Evolutionary conservation across 306 rosid genomes (phyloP), one percentile per base, ranked within the genome.

Genomic region (Acacia acuminata): DNA sequence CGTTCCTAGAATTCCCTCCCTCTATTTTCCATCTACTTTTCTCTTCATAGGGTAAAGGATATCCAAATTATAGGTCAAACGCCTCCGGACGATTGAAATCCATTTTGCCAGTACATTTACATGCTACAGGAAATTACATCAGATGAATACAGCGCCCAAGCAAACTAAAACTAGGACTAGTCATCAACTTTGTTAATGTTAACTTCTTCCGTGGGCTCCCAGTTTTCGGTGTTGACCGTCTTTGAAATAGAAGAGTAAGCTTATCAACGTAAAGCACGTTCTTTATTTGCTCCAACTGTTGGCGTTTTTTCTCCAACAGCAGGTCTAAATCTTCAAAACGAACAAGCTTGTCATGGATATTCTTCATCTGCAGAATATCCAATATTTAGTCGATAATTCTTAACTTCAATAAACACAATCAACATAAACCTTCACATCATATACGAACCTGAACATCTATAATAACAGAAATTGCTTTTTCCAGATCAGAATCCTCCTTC

Each of bases 251-350:
- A 75, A 90, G 92, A 42, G 87, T 82, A 48, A 94, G 96, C 88
- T 90, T 93, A 81, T 96, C 97, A 81, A 88, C 88, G 84, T 90
- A 94, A 63, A 92, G 86, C 92, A 85, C 81, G 79, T 72, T 89
- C 81, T 85, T 94, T 84, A 85, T 86, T 83, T 90, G 98, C 86
- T 92, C 98, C 78, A 96, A 38, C 78, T 94, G 92, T 73, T 82
- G 89, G 82, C 88, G 11, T 84, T 91, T 93, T 86, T 90, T 96
- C 87, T 96, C 98, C 85, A 83, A 83, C 88, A 77, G 89, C 90
- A 91, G 82, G 88, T 96, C 98, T 34, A 88, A 50, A 43, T 86
- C 91, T 88, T 94, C 94, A 75, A 93, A 89, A 19, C 36, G 85
- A 76, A 55, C 81, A 79, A 92, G 87, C 85, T 87, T 92, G 81